A percentile compares a stretch with the other conserved stretches of the same genome.
These are phyloP conservation scores for Viola pubescens DNA, from an alignment of 441 rosid genomes.

Conservation along the genomic window DNA sequence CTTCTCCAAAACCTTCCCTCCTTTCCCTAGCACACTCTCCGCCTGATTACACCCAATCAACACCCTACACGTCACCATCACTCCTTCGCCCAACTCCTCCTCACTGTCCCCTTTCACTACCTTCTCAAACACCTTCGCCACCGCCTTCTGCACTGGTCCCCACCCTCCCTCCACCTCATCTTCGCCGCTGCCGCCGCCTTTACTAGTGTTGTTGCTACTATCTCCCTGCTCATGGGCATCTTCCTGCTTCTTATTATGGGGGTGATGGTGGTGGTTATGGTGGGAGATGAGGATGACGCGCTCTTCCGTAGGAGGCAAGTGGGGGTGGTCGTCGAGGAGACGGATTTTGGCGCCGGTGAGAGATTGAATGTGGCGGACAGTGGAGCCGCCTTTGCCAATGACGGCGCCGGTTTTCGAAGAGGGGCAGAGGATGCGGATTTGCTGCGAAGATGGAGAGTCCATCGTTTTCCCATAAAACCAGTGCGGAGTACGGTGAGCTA, in stretches of 20 bases:
- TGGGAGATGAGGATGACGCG: constrained; percentile 56
- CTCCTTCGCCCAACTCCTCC: constrained; percentile 18
- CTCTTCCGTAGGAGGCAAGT: constrained; percentile 39
- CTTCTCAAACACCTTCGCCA: constrained; percentile 69
- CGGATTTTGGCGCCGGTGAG: constrained; percentile 64
- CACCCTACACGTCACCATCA: constrained; percentile 52
- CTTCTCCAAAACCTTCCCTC: constrained; percentile 65
- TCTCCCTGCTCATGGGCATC: constrained; percentile 5
- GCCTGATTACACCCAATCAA: constrained; percentile 56
- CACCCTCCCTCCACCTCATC: constrained; percentile 35
- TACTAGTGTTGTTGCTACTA: neutral
- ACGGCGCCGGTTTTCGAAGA: constrained; percentile 63
- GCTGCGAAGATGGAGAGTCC: constrained; percentile 1
- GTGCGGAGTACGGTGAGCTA: too few relatives aligned
- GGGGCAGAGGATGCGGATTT: constrained; percentile 62
- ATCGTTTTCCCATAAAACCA: too few relatives aligned
- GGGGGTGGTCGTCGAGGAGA: constrained; percentile 58
- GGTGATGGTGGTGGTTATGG: constrained; percentile 8
- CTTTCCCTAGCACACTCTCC: constrained; percentile 69
- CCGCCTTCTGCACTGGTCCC: constrained; percentile 64
- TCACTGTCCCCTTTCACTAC: constrained; percentile 48
- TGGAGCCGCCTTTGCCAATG: constrained; percentile 66
- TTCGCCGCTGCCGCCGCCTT: constrained; percentile 14
- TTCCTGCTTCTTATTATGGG: neutral
- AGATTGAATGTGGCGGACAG: constrained; percentile 63